A percentile compares a stretch with the other conserved stretches of the same genome.
Conservation (phyloP, 257 asterid genomes). For the Forsythia viridissima region DNA sequence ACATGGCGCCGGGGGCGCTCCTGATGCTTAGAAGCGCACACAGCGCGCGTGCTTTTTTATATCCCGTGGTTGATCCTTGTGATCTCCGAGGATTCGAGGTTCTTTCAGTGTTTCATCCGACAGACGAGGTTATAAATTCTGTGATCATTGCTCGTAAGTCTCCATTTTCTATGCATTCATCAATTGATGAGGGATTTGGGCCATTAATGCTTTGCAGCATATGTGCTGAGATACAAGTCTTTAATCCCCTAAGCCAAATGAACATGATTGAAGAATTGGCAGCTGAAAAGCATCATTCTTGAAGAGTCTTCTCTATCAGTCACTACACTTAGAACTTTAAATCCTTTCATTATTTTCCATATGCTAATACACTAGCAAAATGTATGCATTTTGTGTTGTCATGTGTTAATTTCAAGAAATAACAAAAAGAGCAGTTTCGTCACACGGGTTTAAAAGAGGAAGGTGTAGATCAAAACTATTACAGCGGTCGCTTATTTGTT, state of each 20-base stretch:
- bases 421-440: no score
- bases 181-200: constrained; percentile 24
- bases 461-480: no score
- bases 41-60: constrained; percentile 78
- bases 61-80: constrained; percentile 75
- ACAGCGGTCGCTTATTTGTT: neutral
- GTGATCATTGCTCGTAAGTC: constrained; percentile 65
- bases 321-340: neutral
- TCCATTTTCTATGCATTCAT: constrained; percentile 1
- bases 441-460: no score
- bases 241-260: constrained; percentile 54
- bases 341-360: neutral
- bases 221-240: constrained; percentile 66
- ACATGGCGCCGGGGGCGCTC: constrained; percentile 75
- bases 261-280: constrained; percentile 64
- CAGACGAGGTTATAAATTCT: constrained; percentile 90
- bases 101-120: constrained; percentile 72
- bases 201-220: constrained; percentile 46
- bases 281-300: constrained; percentile 47
- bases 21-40: constrained; percentile 89
- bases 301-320: neutral
- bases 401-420: neutral
- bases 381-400: neutral
- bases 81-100: constrained; percentile 77
- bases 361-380: neutral